Evolutionary conservation across 2,329 filamentous ascomycete species (phyloP), one percentile per base, ranked within the genome.

Genomic region (Trichoderma sp.): DNA sequence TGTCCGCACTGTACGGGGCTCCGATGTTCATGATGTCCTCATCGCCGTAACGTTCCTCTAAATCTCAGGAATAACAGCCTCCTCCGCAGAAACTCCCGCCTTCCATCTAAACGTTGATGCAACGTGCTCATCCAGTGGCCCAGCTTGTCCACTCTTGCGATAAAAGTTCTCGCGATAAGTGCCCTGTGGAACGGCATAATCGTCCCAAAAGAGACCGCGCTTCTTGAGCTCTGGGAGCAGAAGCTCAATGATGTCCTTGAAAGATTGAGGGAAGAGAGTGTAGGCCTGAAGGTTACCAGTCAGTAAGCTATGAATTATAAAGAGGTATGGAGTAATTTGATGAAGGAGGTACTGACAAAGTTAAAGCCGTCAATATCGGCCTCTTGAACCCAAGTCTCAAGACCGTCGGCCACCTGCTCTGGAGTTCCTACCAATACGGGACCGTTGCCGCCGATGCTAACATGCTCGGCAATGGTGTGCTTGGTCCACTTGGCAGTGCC

Each of bases 321-420:
- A 3, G 15, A n/a, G 28, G 6, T 0, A 39, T 12, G 14, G 8
- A 18, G 34, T 7, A 34, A 34, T 34, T n/a, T 32, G 30, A 15
- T 34, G 3, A 60, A 34, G 11, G 28, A 24, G 18, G 24, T 21
- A 80, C 87, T 82, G 78, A 90, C 90, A 78, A 93, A 86, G 77
- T 94, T 94, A 80, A 94, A 94, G 0, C 89, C 90, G 76, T 92
- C 90, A 1, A 92, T 84, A 74, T 90, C 90, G 0, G 86, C 89
- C 76, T 90, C 89, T 0, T 72, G 71, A 4, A 82, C 73, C 80
- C 80, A 82, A 18, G 77, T 73, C 72, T 81, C 79, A 76, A 82
- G 77, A 51, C 79, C 77, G 34, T 81, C 79, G 0, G 80, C 79
- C 0, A 82, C 76, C 11, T 73, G 76, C 14, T 78, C 75, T 1